Percentiles rank a stretch among this genome's conserved stretches.
Conservation (phyloP, 108 stramenopile species). For the Craspedostauros australis region DNA sequence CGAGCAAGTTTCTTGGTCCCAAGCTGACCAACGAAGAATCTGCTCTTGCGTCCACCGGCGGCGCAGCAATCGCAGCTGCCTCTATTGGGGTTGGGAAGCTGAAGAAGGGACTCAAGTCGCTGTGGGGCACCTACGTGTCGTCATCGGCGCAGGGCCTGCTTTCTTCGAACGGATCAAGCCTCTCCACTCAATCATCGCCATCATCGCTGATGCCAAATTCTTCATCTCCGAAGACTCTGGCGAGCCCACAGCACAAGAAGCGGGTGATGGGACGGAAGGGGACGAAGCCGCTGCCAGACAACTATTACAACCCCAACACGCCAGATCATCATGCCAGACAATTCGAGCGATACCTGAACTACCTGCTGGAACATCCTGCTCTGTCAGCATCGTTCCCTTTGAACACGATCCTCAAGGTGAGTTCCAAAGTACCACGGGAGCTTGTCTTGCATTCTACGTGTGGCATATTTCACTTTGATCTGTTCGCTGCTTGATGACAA, state of each 20-base stretch:
- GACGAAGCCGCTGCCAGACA: conserved; percentile 18
- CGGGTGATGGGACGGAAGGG: background rate
- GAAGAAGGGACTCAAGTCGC: conserved; percentile 51
- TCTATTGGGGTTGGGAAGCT: conserved; percentile 63
- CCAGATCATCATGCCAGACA: conserved; percentile 36
- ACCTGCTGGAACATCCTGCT: conserved; percentile 73
- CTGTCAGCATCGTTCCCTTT: conserved; percentile 80
- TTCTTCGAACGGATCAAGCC: background rate
- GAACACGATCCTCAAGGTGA: conserved; percentile 67
- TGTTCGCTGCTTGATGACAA: no score
- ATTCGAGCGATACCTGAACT: conserved; percentile 77
- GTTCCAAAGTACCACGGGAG: no score
- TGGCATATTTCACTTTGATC: no score
- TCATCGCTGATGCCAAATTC: conserved; percentile 4
- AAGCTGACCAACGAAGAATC: conserved; percentile 10
- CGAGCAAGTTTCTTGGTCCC: no score
- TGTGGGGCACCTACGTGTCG: conserved; percentile 49
- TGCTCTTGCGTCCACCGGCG: conserved; percentile 36
- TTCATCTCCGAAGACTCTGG: background rate
- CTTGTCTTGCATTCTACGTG: no score
- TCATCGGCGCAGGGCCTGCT: background rate
- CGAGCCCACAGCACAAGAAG: conserved; percentile 1
- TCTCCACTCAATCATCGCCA: conserved; percentile 2
- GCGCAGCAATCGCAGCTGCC: conserved; percentile 34
- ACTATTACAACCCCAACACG: conserved; percentile 52